Conservation (phyloP, 192 early-diverging fungal genomes). For the Funneliformis mosseae region DNA sequence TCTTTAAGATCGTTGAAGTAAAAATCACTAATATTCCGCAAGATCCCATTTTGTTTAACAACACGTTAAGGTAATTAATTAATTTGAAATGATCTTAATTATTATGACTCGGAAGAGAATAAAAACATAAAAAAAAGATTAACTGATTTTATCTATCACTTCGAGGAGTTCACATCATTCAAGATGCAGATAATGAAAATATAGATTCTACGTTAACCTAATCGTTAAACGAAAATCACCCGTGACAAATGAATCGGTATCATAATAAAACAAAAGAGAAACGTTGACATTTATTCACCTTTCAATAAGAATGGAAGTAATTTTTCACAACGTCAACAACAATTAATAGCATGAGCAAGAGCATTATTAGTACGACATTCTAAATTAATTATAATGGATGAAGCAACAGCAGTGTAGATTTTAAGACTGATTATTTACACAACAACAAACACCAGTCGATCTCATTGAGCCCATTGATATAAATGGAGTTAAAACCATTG, state of each 20-base stretch:
- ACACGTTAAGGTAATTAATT: slow-evolving; percentile 44
- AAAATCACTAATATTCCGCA: slow-evolving; percentile 66
- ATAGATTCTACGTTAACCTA: not conserved
- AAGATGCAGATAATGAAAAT: slow-evolving; percentile 33
- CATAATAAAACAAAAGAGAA: slow-evolving; percentile 31
- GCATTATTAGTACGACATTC: slow-evolving; percentile 64
- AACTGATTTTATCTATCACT: too few species aligned
- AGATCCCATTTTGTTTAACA: slow-evolving; percentile 76
- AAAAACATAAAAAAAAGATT: slow-evolving; percentile 48
- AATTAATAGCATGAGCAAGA: slow-evolving; percentile 71
- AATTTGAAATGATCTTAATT: too few species aligned
- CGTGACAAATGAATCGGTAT: slow-evolving; percentile 21
- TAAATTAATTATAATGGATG: slow-evolving; percentile 77
- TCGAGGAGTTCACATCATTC: slow-evolving; percentile 68
- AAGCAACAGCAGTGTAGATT: slow-evolving; percentile 90
- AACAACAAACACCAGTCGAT: not conserved
- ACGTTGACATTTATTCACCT: slow-evolving; percentile 53
- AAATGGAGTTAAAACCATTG: not conserved
- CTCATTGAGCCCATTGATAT: not conserved
- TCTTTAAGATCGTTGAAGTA: slow-evolving; percentile 48
- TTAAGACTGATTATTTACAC: slow-evolving; percentile 65
- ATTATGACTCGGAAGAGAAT: not conserved
- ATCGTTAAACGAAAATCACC: not conserved
- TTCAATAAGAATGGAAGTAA: slow-evolving; percentile 79
- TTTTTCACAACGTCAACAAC: slow-evolving; percentile 73